Base-by-base conservation (phyloP, 2,329 filamentous ascomycete genomes). In the Nothophoma quercina region DNA sequence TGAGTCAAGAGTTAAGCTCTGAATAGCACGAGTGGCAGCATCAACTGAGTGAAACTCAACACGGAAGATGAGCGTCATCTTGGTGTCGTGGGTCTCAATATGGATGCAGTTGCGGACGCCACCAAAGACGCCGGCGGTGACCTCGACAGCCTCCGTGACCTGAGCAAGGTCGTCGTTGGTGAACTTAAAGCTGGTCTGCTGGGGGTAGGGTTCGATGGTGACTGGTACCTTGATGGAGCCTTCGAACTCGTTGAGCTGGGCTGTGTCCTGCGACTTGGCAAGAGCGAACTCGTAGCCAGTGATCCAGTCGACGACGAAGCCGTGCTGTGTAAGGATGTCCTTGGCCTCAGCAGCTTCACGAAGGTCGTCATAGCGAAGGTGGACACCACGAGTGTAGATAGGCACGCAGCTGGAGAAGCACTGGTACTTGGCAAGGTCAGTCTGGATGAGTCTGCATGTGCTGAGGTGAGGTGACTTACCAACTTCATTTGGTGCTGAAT, bases 291-390 rank as follows among this genome's bases (percentile, higher is more conserved):
- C 62, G 22, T 64, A 60, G 12, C 56, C 52, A 9, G 61, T 60
- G 28, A 68, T 52, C 52, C 59, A 69, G 8, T 56, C 41, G 21
- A 65, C 58, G 3, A 29, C 15, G 54, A 65, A 69, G 16, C 56
- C 59, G 21, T 63, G 58, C 13, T 62, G 45, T 6, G 60, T 40
- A 7, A 73, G 58, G 16, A 66, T 51, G 7, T 62, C 43, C 35
- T 68, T 62, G 28, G 59, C 69, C 23, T 68, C 62, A 13, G 57
- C 54, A n/a, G 75, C 69, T 18, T 74, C 67, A 16, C 59, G 55
- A n/a, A 78, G 55, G 45, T 73, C 67, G 46, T 79, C 75, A 57
- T 77, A 78, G 43, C 65, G 66, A 35, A 76, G 55, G 40, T 65
- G 56, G 26, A 73, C 56, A 33, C 65, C 66, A 25, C 55, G 53